Evolutionary conservation across 2,329 filamentous ascomycete species (phyloP), one percentile per base, ranked within the genome.

Genomic region (Xylaria multiplex): DNA sequence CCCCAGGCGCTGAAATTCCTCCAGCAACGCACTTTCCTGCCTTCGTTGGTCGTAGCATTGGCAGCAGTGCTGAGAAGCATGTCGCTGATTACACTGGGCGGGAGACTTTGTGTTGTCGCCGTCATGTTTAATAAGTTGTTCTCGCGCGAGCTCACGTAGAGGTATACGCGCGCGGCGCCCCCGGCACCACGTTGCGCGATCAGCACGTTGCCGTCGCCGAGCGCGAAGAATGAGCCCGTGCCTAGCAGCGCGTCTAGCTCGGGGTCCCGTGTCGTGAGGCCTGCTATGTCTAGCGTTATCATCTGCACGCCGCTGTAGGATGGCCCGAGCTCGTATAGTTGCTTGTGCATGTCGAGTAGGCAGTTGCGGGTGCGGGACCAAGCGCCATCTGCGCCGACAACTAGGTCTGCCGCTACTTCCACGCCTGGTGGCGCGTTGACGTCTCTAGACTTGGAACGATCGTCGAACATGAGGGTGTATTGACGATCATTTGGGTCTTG

Each of bases 351-450:
- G 11, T 42, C 50, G 8, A 54, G 50, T 4, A 54, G 19, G 24
- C n/a, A 24, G 35, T 22, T 37, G 1, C 42, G 42, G 0, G 42
- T 45, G 9, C 42, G 40, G 1, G 54, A 57, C 54, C 54, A 57
- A 5, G 54, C 27, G 24, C 54, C 54, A n/a, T 57, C 54, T 35
- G 54, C 54, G 54, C 54, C 54, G 27, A 57, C 9, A 7, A 57
- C 54, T 6, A 57, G 42, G 27, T 57, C 54, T 46, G 54, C 54
- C 16, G 5, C 16, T 2, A 46, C 27, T 30, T 54, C 50, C 6
- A 54, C 50, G 9, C 37, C 50, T 22, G 30, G n/a, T 6, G 30
- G 9, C 8, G 50, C 50, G 6, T 16, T 0, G 4, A 8, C 13
- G 6, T 40, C 50, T 3, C 19, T 14, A 24, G 11, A 24, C 11